Evolutionary conservation across 2,329 filamentous ascomycete species (phyloP), one percentile per base, ranked within the genome.

Genomic region (Fusarium illudens): DNA sequence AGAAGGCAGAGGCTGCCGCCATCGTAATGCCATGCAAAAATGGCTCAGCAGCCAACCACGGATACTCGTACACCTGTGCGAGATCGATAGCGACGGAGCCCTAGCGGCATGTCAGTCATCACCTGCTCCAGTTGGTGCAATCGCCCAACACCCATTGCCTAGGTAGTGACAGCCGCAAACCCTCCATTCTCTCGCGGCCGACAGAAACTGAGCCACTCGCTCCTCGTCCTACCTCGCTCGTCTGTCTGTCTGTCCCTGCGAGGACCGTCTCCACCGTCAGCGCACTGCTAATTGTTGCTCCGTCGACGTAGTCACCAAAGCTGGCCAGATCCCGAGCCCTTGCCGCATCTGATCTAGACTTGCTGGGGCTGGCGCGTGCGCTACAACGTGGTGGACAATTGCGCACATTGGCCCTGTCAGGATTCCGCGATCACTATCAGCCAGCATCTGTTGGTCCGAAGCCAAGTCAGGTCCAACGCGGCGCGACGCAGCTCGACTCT

Each of bases 401-500:
- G 58, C 66, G 46, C 63, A 71, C 67, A 60, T 64, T 62, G 49
- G 60, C 63, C 70, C 71, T 73, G 71, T 70, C 55, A 73, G 72
- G 61, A 74, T 69, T 60, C 60, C 65, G 64, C 62, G 65, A 71
- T 71, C 71, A 68, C 60, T 73, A 73, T 73, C 65, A 66, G 59
- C 62, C 63, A 71, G 65, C 67, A 73, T 36, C 63, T 67, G 72
- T 72, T 74, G 72, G 71, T 71, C 64, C 61, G 62, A 60, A 62
- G 60, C 58, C 64, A 68, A 64, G 59, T 66, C 66, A 71, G 62
- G 64, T 65, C 65, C 62, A 67, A 52, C 67, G 72, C 67, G 65
- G 69, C 71, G 67, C 68, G 67, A 75, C 71, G 74, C 74, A 75
- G 61, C 66, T 76, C 74, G 73, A 75, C 74, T 58, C 48, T 75